Evolutionary conservation across 2,329 filamentous ascomycete species (phyloP).

Genomic region (Paraphoma chrysanthemicola): DNA sequence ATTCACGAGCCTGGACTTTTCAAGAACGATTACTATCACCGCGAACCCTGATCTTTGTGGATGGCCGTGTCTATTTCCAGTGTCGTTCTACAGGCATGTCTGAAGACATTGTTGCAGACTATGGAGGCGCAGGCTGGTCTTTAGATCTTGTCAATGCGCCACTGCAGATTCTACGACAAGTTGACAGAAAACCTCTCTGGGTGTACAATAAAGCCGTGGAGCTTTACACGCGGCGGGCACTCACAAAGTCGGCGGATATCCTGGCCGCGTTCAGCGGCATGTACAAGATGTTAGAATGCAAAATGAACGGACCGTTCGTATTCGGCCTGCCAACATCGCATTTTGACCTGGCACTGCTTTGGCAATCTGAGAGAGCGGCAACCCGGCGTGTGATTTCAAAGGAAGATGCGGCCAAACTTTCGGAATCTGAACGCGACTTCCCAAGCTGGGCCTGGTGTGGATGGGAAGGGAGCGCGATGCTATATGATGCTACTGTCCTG

Average conservation of each 20-base stretch:
- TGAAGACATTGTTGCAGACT: slow-evolving; percentile 4
- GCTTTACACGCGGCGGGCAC: background rate
- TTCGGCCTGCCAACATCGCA: background rate
- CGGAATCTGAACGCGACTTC: background rate
- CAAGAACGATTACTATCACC: slow-evolving; percentile 16
- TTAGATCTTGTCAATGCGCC: slow-evolving; percentile 4
- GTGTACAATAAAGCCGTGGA: background rate
- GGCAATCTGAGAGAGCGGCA: background rate
- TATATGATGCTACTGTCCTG: background rate
- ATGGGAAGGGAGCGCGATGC: background rate
- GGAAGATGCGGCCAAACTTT: background rate
- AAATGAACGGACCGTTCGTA: background rate
- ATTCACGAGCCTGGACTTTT: slow-evolving; percentile 21
- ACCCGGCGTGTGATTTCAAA: background rate
- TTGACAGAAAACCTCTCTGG: background rate
- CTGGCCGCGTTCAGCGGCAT: background rate
- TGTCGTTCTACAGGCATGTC: slow-evolving; percentile 12
- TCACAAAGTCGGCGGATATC: background rate
- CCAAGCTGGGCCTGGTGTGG: background rate
- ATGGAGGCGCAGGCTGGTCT: slow-evolving; percentile 5
- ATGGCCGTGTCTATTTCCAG: slow-evolving; percentile 10
- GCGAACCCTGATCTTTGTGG: slow-evolving; percentile 10
- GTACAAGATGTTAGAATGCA: background rate
- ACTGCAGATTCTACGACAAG: background rate
- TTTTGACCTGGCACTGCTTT: background rate